Evolutionary conservation across 2,329 filamentous ascomycete genomes (phyloP), one percentile per base, ranked within the genome.

Genomic region (Trematosphaeria pertusa): DNA sequence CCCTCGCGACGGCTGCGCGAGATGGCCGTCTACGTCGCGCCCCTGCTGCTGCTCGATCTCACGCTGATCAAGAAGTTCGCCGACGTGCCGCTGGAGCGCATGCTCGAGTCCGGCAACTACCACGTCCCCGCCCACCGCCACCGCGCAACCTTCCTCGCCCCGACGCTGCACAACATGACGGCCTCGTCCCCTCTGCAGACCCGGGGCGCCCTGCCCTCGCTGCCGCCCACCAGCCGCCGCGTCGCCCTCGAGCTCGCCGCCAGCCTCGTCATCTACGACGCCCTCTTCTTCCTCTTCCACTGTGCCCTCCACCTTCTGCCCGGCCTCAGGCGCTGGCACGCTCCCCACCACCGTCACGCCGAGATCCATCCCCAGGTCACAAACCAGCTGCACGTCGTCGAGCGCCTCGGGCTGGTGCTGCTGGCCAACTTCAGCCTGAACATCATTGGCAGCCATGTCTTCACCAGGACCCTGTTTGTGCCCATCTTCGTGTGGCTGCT

Each of bases 41-140:
- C 62, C 4, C 46, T 66, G 8, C 45, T 65, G 5, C 22, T 51
- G 4, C 30, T 67, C 14, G 63, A 67, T 35, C 46, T 67, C 2
- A 58, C 51, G 6, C 52, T 67, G 52, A 65, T 67, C 51, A 67
- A 67, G 51, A 67, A 67, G 49, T 67, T 61, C 37, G 54, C 51
- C 20, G 56, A 51, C 22, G 62, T 65, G 4, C 38, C 54, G 1
- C 37, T 64, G 2, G 33, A 36, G 5, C 54, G 52, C 30, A 65
- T 65, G 36, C 44, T 45, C 6, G 14, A 31, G 17, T 50, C 43
- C 15, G 63, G 62, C 17, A 58, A 56, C 37, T 65, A 65, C 43
- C 35, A 56, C 37, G 35, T 22, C 5, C 15, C 22, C 9, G 12
- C 35, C 19, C 28, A 18, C 22, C n/a, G 15, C 10, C 41, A 51